Percentiles rank a stretch among this genome's conserved stretches.
Evolutionary conservation across 2,329 filamentous ascomycete genomes (phyloP).

Genomic region (Emericellopsis atlantica): DNA sequence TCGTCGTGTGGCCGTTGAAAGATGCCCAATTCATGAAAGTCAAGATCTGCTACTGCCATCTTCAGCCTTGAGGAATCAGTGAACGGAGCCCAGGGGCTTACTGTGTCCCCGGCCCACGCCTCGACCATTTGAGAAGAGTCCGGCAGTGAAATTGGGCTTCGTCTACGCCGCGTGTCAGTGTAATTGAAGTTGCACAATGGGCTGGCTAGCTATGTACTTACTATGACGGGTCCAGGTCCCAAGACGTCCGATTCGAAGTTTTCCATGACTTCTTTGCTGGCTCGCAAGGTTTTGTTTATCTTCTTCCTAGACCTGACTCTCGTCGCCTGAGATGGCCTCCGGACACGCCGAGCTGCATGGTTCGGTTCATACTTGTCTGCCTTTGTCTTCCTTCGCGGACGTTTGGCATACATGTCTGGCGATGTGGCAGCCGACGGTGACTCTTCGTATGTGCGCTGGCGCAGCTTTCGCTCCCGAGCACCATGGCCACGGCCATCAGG

Average conservation of each 20-base stretch:
- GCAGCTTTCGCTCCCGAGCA: no score
- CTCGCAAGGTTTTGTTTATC: constrained; percentile 9
- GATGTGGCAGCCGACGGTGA: not conserved
- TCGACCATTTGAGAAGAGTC: constrained; percentile 19
- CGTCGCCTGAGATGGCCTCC: not conserved
- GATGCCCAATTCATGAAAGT: constrained; percentile 38
- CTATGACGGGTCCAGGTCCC: constrained; percentile 20
- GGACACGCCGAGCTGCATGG: no score
- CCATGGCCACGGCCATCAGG: no score
- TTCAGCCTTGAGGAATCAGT: constrained; percentile 5
- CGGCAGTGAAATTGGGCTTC: constrained; percentile 17
- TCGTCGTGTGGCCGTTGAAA: constrained; percentile 7
- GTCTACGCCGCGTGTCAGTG: constrained; percentile 10
- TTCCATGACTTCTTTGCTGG: constrained; percentile 34
- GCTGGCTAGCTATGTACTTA: constrained; percentile 6
- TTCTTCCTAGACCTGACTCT: not conserved
- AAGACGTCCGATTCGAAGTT: constrained; percentile 45
- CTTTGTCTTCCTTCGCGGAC: not conserved
- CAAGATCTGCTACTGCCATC: constrained; percentile 33
- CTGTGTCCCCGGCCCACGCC: not conserved
- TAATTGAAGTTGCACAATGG: no score
- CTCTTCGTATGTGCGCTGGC: no score
- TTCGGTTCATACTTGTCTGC: not conserved
- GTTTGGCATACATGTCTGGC: not conserved
- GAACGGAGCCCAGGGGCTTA: no score